Evolutionary conservation across 805 yeast genomes (phyloP), one percentile per base, ranked within the genome.

Genomic region (Tetrapisispora iriomotensis): DNA sequence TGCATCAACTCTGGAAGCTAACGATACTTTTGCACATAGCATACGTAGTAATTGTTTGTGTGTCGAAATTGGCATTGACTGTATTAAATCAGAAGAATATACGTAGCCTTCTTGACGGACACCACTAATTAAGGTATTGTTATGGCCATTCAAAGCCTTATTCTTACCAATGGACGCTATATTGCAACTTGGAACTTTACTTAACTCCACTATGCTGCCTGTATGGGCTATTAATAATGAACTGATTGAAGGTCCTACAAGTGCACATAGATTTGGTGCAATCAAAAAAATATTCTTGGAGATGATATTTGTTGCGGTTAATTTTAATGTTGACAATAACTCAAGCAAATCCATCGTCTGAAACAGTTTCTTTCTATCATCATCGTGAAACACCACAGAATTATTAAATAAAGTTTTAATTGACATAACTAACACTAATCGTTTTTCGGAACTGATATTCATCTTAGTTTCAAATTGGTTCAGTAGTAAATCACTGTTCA

Each of bases 1-100:
- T 14, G 72, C 62, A 53, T 90, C 98, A 4, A 90, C 67, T 44
- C 97, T 66, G 0, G 96, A 86, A 0, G 95, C 92, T 6, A 92
- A 62, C 0, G 83, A 70, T 1, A 85, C 65, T 53, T 88, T 90
- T 0, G 82, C 95, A 30, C 95, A 73, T 0, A 84, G 62, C 46
- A 86, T 79, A 41, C 96, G 65, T 66, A 85, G 67, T 7, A 87
- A 90, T 49, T 82, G 82, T 40, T 72, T 74, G 37, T 78, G 67
- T 18, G 72, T 58, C 27, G 74, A 79, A 3, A 72, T 70, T 0
- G 86, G 77, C 24, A 77, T 74, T 5, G 63, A 60, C 42, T 73
- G 80, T 2, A 83, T 71, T 17, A 83, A 40, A 1, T 74, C 82
- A 29, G 76, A 66, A 42, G 74, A 62, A 56, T 72, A 83, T 3